A percentile compares a stretch with the other conserved stretches of the same genome.
Conservation (phyloP, 106 monocot species). For the Dendrobium nobile region DNA sequence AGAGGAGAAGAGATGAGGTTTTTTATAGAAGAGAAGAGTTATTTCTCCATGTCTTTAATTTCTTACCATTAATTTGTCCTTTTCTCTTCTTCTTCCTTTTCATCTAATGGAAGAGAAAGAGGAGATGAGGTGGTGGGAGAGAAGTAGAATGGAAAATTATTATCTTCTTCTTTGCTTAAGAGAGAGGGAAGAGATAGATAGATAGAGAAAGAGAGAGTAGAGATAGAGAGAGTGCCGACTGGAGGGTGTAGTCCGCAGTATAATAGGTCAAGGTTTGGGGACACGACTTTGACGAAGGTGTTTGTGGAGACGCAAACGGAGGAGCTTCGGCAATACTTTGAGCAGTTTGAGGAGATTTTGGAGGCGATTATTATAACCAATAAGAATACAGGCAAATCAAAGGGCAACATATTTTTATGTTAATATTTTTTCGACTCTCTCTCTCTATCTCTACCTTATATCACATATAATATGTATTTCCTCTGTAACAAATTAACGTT, state of each 20-base stretch:
- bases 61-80: background rate
- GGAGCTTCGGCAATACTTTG: conserved; percentile 63
- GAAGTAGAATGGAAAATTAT: background rate
- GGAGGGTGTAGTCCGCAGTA: conserved; percentile 20
- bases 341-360: conserved; percentile 82
- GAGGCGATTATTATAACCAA: conserved; percentile 89
- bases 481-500: no score
- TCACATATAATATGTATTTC: no score
- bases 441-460: background rate
- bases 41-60: background rate
- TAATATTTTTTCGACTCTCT: background rate
- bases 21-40: background rate
- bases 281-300: conserved; percentile 85
- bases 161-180: background rate
- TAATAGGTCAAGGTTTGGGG: conserved; percentile 80
- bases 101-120: conserved; percentile 25
- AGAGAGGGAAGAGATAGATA: background rate
- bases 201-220: background rate
- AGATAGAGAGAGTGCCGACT: background rate
- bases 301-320: conserved; percentile 84
- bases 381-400: conserved; percentile 69
- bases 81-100: background rate
- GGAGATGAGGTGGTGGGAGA: conserved; percentile 11
- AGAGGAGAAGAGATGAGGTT: background rate
- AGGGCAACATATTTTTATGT: conserved; percentile 85